Conservation (phyloP, 805 yeast species). For the Kodamaea neixiangensis region DNA sequence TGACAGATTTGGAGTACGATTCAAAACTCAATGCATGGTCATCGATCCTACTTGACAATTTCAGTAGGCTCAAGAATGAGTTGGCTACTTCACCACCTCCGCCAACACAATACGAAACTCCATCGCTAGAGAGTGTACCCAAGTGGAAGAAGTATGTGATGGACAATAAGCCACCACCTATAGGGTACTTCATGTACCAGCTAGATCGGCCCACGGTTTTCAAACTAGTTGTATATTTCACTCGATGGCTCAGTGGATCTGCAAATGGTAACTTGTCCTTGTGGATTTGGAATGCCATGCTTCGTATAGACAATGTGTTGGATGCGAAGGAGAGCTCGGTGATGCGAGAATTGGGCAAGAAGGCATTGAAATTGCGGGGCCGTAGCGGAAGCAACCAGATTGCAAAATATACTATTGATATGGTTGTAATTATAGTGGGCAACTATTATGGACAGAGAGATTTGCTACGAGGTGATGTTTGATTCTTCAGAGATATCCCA, state of each 20-base stretch:
- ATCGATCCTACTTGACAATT: conserved; percentile 9
- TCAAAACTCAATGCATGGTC: conserved; percentile 10
- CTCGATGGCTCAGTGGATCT: conserved; percentile 40
- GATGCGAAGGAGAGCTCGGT: conserved; percentile 36
- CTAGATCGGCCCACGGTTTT: conserved; percentile 35
- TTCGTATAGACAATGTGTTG: conserved; percentile 36
- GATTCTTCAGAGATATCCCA: no score
- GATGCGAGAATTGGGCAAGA: conserved; percentile 38
- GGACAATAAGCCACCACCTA: conserved; percentile 30
- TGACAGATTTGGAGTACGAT: neutral
- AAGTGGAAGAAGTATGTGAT: conserved; percentile 35
- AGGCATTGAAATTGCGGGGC: conserved; percentile 33
- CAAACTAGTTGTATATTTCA: conserved; percentile 34
- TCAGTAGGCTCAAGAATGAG: conserved; percentile 12
- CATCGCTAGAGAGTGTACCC: conserved; percentile 20
- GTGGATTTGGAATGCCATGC: conserved; percentile 39
- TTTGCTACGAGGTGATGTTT: no score
- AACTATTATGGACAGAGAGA: conserved; percentile 40
- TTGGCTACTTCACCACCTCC: conserved; percentile 1
- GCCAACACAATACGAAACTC: neutral
- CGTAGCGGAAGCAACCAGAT: conserved; percentile 14
- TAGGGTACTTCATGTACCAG: conserved; percentile 18
- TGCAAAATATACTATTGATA: conserved; percentile 28
- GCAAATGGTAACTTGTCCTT: conserved; percentile 26
- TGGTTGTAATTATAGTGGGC: conserved; percentile 34